A percentile compares a stretch with the other conserved stretches of the same genome.
Evolutionary conservation across 129 eudicot species (phyloP).

Genomic region (Escallonia herrerae): DNA sequence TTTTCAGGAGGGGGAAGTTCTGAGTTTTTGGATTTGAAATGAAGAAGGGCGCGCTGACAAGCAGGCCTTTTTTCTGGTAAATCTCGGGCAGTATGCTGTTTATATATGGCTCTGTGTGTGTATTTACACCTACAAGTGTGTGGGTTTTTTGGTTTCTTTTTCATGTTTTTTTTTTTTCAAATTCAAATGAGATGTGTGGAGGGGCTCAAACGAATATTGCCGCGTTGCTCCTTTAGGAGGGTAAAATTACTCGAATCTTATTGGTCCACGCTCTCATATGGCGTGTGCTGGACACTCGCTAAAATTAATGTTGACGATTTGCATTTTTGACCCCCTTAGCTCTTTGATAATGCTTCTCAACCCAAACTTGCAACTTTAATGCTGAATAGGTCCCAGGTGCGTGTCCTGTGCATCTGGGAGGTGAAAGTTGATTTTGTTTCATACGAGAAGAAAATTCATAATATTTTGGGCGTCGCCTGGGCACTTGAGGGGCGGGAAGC

Average conservation of each 20-base stretch:
- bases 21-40: background rate
- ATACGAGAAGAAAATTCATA: too few species aligned
- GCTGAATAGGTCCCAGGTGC: too few species aligned
- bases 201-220: background rate
- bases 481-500: too few species aligned
- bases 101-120: background rate
- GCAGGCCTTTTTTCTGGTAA: background rate
- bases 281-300: background rate
- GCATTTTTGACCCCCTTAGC: background rate
- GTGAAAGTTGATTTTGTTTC: too few species aligned
- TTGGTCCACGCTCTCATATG: background rate
- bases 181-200: background rate
- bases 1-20: background rate
- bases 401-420: too few species aligned
- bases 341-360: too few species aligned
- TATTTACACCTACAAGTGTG: background rate
- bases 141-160: background rate
- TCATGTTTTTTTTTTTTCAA: too few species aligned
- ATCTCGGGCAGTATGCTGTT: background rate
- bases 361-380: too few species aligned
- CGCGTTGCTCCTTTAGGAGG: background rate
- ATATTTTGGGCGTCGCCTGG: too few species aligned
- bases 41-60: constrained; percentile 2
- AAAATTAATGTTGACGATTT: background rate
- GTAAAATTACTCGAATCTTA: background rate